Conservation (phyloP, 192 early-diverging fungal genomes). For the Chytriomyces sp. region DNA sequence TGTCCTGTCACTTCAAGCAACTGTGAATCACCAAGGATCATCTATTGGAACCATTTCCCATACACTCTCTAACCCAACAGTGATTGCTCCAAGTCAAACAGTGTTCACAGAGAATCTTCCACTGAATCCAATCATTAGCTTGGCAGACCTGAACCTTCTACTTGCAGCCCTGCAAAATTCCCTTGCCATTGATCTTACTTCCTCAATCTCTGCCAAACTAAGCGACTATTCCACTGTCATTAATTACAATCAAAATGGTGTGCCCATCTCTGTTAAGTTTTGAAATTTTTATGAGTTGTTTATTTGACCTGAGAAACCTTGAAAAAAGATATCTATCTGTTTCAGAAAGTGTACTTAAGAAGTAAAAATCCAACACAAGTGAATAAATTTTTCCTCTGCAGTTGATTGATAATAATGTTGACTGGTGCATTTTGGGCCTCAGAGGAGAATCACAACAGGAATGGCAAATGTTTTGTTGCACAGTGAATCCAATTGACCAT, state of each 20-base stretch:
- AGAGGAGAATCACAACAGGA: too few relatives aligned
- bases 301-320: too few relatives aligned
- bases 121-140: not conserved
- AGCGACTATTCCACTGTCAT: not conserved
- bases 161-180: not conserved
- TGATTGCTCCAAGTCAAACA: not conserved
- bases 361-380: too few relatives aligned
- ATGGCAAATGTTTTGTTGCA: too few relatives aligned
- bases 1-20: not conserved
- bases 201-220: not conserved
- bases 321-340: too few relatives aligned
- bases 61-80: not conserved
- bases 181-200: not conserved
- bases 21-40: not conserved
- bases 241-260: conserved; percentile 2
- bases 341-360: too few relatives aligned
- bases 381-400: too few relatives aligned
- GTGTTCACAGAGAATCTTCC: not conserved
- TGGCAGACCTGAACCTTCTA: not conserved
- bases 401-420: too few relatives aligned
- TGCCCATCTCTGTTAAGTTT: not conserved
- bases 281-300: too few relatives aligned
- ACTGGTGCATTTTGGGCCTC: too few relatives aligned
- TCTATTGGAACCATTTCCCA: not conserved
- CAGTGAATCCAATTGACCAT: too few relatives aligned